Evolutionary conservation across 129 eudicot species (phyloP), one percentile per base, ranked within the genome.

Genomic region (Tagetes erecta): DNA sequence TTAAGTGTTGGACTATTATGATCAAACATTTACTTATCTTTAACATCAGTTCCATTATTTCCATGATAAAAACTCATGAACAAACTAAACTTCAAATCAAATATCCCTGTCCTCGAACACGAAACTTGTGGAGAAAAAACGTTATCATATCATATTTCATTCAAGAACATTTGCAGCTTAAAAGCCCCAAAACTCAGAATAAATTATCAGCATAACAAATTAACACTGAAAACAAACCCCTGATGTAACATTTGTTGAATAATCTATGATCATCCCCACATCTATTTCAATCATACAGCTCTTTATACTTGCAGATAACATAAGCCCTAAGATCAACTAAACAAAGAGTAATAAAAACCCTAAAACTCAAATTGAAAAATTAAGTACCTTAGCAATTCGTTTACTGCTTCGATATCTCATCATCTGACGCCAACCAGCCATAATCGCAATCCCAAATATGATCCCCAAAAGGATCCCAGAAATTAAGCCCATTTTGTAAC

Each of bases 371-470:
- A 55, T 76, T 42, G 57, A 68, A 77, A 37, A 46, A 66, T 13
- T 4, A 20, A 42, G 33, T 69, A 89, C 98, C 98, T 93, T 93
- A 13, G 97, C 87, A 36, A 78, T 64, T 12, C 98, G 98, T 67
- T 93, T 88, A 55, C 66, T 79, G 83, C 86, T 81, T 14, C 98
- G 89, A 42, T 90, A 76, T 66, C 64, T 34, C 92, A 94, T 94
- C 98, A 94, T 94, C 6, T 86, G 88, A 58, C 80, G 83, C 97
- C 95, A 93, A 3, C 96, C 98, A 31, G 98, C 98, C 98, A 93
- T 90, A 77, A 90, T 57, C 31, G 85, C 97, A 67, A 93, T 82
- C 82, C 98, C 98, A 38, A 85, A 68, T 42, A 88, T 5, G 72
- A 82, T 90, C 85, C 98, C 98, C 86, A 90, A 80, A 76, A 94